Percentiles rank a stretch among this genome's conserved stretches.
Conservation (phyloP, 164 flowering plant species). For the Amborella trichopoda region DNA sequence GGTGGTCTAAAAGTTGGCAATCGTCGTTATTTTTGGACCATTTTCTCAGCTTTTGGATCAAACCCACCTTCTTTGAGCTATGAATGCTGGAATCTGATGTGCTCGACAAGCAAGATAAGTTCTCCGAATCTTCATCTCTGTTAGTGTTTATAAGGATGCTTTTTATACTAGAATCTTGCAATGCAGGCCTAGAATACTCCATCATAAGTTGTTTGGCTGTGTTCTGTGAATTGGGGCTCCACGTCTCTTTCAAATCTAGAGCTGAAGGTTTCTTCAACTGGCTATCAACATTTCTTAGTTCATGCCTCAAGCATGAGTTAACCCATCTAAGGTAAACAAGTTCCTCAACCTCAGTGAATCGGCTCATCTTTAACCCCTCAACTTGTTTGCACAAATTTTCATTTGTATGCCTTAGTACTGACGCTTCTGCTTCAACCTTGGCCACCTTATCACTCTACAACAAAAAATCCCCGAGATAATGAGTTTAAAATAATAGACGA, state of each 20-base stretch:
- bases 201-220: background rate
- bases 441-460: slow-evolving; percentile 50
- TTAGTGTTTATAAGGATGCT: too few relatives aligned
- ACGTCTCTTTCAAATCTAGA: slow-evolving; percentile 20
- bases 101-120: slow-evolving; percentile 9
- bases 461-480: too few relatives aligned
- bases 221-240: slow-evolving; percentile 15
- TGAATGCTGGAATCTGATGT: slow-evolving; percentile 17
- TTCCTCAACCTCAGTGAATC: slow-evolving; percentile 83
- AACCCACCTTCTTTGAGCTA: slow-evolving; percentile 22
- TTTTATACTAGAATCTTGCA: too few relatives aligned
- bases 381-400: slow-evolving; percentile 77
- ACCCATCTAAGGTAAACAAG: slow-evolving; percentile 83
- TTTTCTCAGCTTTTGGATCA: slow-evolving; percentile 40
- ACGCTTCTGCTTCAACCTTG: slow-evolving; percentile 74
- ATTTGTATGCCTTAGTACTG: slow-evolving; percentile 49
- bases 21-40: slow-evolving; percentile 43
- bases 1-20: slow-evolving; percentile 18
- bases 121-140: slow-evolving; percentile 10
- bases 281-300: slow-evolving; percentile 30
- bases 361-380: slow-evolving; percentile 67
- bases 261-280: slow-evolving; percentile 2
- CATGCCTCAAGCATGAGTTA: slow-evolving; percentile 61
- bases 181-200: background rate
- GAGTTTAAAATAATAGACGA: background rate